Percentiles rank a stretch among this genome's conserved stretches.
Conservation (phyloP, 2,329 filamentous ascomycete species). For the Sporothrix mexicana region DNA sequence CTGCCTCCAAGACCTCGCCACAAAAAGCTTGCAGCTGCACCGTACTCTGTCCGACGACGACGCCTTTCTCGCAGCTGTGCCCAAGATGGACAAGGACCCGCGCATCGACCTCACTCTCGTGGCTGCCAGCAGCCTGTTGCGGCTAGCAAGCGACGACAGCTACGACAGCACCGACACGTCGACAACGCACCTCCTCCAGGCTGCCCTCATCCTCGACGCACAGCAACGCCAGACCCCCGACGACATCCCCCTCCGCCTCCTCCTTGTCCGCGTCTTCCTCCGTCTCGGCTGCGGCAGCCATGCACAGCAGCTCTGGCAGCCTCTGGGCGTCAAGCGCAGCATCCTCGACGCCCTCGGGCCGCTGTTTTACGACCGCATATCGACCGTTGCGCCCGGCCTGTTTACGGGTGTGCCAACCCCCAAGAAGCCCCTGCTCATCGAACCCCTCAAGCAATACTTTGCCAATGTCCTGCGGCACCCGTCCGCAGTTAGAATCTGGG, state of each 20-base stretch:
- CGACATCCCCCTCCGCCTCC: slow-evolving; percentile 54
- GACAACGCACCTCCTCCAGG: slow-evolving; percentile 52
- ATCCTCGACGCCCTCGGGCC: slow-evolving; percentile 63
- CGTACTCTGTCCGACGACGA: slow-evolving; percentile 38
- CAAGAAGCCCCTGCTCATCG: slow-evolving; percentile 45
- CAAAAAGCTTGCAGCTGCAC: slow-evolving; percentile 38
- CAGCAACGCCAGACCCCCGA: slow-evolving; percentile 54
- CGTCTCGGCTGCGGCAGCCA: slow-evolving; percentile 56
- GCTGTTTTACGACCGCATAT: slow-evolving; percentile 61
- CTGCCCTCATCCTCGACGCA: slow-evolving; percentile 56
- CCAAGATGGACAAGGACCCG: slow-evolving; percentile 44
- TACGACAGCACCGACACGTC: slow-evolving; percentile 39
- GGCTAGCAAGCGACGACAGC: slow-evolving; percentile 41
- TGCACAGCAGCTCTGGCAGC: slow-evolving; percentile 56
- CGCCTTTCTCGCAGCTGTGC: slow-evolving; percentile 38
- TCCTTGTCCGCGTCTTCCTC: slow-evolving; percentile 60
- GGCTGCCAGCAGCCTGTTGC: slow-evolving; percentile 43
- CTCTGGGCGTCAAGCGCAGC: slow-evolving; percentile 61
- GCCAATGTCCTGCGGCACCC: slow-evolving; percentile 48
- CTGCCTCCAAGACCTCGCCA: slow-evolving; percentile 38
- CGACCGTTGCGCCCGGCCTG: slow-evolving; percentile 55
- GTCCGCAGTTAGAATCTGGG: slow-evolving; percentile 52
- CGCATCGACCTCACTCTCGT: slow-evolving; percentile 45
- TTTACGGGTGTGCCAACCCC: slow-evolving; percentile 43
- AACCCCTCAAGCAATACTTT: slow-evolving; percentile 55